Evolutionary conservation across 2,329 filamentous ascomycete genomes (phyloP), one percentile per base, ranked within the genome.

Genomic region (Coleophoma cylindrospora): DNA sequence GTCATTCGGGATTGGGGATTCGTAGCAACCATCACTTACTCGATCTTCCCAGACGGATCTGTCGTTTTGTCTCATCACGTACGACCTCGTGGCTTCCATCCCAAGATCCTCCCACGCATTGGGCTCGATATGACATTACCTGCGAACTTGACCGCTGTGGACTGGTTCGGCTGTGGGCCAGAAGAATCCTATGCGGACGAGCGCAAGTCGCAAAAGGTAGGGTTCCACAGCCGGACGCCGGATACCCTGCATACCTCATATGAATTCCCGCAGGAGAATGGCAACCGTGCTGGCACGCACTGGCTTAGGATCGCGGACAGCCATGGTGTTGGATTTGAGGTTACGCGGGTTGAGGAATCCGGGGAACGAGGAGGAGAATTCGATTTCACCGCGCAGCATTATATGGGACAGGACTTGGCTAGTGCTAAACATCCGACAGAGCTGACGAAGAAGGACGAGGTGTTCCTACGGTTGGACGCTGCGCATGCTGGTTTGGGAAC

Each of bases 181-280:
- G 73, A 73, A 3, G 76, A 79, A 57, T 71, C 66, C 11, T 80
- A 79, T 63, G 69, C 67, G 46, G 77, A 80, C 62, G 19, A 19
- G 19, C 75, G 70, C 56, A 76, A 77, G 50, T 55, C 70, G 11
- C 72, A 71, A 0, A 71, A 75, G 44, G 63, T 61, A 1, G 75
- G 70, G 1, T 66, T 68, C 50, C 72, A 62, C 33, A 57, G 57
- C 4, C 56, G 61, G 1, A 57, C 48, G 12, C 61, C 75, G 4
- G 68, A 70, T 8, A 66, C 70, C 2, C 65, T 80, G 12, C 73
- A 69, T 63, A 66, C 70, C 2, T 62, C 66, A 12, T 79, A 78
- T 50, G 77, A 80, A 22, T 74, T 73, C 34, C 77, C 77, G 0
- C 77, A 81, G 57, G 77, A 80, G 53, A 74, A 70, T 50, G 73